Evolutionary conservation across 345 rosid genomes (phyloP).

Genomic region (Murraya koenigii): DNA sequence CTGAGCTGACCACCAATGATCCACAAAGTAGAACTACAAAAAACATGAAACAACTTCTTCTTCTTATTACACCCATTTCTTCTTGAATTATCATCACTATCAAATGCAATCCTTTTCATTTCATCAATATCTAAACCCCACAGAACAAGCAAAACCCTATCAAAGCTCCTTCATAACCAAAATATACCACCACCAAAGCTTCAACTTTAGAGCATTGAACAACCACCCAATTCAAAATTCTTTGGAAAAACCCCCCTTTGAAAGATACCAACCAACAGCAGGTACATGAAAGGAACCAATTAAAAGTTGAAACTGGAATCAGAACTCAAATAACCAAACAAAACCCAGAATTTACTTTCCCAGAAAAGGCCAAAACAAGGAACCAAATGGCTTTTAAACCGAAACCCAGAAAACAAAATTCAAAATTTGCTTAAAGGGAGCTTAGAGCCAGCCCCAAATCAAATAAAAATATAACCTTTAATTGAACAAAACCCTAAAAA

Average conservation of each 20-base stretch:
- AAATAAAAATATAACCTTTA: neutral
- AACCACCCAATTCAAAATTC: neutral
- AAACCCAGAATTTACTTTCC: slow-evolving; percentile 24
- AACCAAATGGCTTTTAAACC: slow-evolving; percentile 12
- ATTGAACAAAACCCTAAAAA: neutral
- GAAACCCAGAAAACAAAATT: neutral
- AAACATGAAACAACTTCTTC: slow-evolving; percentile 21
- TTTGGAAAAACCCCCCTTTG: neutral
- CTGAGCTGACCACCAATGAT: slow-evolving; percentile 39
- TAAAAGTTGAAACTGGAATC: slow-evolving; percentile 15
- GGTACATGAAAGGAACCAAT: neutral
- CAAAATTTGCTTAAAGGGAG: neutral
- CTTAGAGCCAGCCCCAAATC: slow-evolving; percentile 7
- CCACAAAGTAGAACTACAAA: slow-evolving; percentile 40
- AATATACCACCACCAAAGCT: slow-evolving; percentile 9
- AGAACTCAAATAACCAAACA: slow-evolving; percentile 15
- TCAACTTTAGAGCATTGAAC: slow-evolving; percentile 6
- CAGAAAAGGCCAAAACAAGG: slow-evolving; percentile 12
- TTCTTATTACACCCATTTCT: slow-evolving; percentile 28
- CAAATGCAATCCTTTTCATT: slow-evolving; percentile 33
- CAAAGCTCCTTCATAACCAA: neutral
- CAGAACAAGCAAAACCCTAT: slow-evolving; percentile 24
- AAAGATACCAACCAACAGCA: slow-evolving; percentile 2
- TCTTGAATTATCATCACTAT: slow-evolving; percentile 25
- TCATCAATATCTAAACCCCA: slow-evolving; percentile 30